A percentile compares a stretch with the other conserved stretches of the same genome.
These are phyloP conservation scores for Rostrohypoxylon terebratum DNA, from an alignment of 495 filamentous ascomycete species.

Conservation along the genomic window DNA sequence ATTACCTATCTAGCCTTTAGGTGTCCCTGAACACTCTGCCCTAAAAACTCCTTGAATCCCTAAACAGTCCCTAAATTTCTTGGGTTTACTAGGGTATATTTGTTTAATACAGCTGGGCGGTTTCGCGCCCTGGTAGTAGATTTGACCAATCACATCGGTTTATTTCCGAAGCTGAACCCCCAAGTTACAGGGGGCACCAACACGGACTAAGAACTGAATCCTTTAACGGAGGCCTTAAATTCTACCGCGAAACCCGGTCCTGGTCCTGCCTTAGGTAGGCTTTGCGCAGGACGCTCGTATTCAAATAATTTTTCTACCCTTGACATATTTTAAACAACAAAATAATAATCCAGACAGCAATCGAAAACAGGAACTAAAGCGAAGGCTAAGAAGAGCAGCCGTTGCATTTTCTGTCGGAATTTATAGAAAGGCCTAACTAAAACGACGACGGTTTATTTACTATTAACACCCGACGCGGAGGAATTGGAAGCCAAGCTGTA, in stretches of 20 bases:
- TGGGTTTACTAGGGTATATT: constrained; percentile 26
- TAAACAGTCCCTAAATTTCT: constrained; percentile 11
- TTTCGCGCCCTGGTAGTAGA: constrained; percentile 28
- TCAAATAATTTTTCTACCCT: constrained; percentile 42
- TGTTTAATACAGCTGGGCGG: constrained; percentile 36
- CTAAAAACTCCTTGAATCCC: not conserved
- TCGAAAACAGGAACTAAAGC: constrained; percentile 14
- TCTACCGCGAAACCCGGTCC: constrained; percentile 46
- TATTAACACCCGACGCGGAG: constrained; percentile 18
- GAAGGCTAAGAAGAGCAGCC: constrained; percentile 5
- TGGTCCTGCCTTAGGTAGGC: constrained; percentile 23
- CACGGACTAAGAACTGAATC: constrained; percentile 42
- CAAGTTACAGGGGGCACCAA: constrained; percentile 35
- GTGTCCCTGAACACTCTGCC: not conserved
- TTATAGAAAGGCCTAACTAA: constrained; percentile 18
- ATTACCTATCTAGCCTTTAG: not conserved
- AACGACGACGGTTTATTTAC: constrained; percentile 19
- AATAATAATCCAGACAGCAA: constrained; percentile 16
- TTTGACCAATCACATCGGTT: constrained; percentile 29
- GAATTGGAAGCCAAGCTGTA: constrained; percentile 7
- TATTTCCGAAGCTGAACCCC: constrained; percentile 40
- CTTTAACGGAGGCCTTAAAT: constrained; percentile 48
- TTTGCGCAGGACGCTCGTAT: constrained; percentile 42
- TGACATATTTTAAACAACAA: constrained; percentile 24
- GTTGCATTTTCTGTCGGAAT: not conserved